A percentile compares a stretch with the other conserved stretches of the same genome.
Evolutionary conservation across 2,329 filamentous ascomycete genomes (phyloP).

Genomic region (Blastomyces silverae): DNA sequence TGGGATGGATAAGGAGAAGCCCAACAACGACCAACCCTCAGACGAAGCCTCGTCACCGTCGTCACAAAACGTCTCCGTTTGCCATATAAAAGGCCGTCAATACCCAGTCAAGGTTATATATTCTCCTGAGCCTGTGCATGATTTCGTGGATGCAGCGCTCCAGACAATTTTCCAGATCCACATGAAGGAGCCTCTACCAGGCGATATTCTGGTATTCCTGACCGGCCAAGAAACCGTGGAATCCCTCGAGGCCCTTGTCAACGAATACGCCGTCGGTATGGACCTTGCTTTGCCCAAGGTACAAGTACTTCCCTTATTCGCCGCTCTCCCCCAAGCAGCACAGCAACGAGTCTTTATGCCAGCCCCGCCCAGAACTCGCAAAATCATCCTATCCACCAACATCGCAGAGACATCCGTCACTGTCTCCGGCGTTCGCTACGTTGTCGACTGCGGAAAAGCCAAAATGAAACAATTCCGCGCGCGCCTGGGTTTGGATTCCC

Average conservation of each 20-base stretch:
- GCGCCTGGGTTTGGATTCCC: conserved; percentile 77
- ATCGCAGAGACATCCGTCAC: conserved; percentile 99
- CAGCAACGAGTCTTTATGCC: conserved; percentile 83
- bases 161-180: conserved; percentile 83
- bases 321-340: conserved; percentile 75
- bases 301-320: conserved; percentile 73
- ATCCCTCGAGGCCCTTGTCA: conserved; percentile 67
- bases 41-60: background rate
- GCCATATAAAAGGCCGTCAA: conserved; percentile 76
- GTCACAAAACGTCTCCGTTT: conserved; percentile 45
- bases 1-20: background rate
- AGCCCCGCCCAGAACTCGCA: conserved; percentile 66
- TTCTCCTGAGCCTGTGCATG: conserved; percentile 63
- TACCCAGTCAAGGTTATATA: conserved; percentile 76
- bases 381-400: conserved; percentile 88
- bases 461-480: conserved; percentile 90
- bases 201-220: conserved; percentile 87
- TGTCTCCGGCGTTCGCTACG: conserved; percentile 83
- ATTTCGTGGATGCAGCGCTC: conserved; percentile 74
- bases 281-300: conserved; percentile 64
- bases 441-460: conserved; percentile 87
- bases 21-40: background rate
- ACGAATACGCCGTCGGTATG: conserved; percentile 68
- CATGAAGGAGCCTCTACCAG: conserved; percentile 78
- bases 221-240: conserved; percentile 93